A percentile compares a stretch with the other conserved stretches of the same genome.
Conservation (phyloP, 225 moss, liverwort and hornwort genomes). For the Sphagnum tenellum region DNA sequence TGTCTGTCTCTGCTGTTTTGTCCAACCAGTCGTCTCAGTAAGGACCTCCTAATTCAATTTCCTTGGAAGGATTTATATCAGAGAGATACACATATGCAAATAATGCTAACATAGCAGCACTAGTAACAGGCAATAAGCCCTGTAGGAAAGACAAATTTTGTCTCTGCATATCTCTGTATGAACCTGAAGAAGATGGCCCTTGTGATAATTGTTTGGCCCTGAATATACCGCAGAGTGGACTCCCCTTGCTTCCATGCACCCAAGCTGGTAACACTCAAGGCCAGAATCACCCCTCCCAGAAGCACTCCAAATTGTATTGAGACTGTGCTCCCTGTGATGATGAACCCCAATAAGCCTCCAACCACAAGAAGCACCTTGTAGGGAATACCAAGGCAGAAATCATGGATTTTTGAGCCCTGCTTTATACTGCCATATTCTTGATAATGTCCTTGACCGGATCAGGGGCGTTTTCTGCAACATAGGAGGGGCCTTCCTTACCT, state of each 20-base stretch:
- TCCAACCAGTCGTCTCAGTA: too few species aligned
- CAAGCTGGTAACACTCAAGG: conserved; percentile 79
- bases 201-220: conserved; percentile 77
- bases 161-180: conserved; percentile 28
- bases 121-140: conserved; percentile 35
- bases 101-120: conserved; percentile 86
- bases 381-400: conserved; percentile 93
- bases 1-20: too few species aligned
- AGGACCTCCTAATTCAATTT: conserved; percentile 15
- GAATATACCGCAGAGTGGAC: conserved; percentile 62
- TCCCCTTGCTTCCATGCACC: conserved; percentile 83
- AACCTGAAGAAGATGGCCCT: too few species aligned
- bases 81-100: conserved; percentile 77
- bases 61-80: conserved; percentile 91
- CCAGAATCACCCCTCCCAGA: conserved; percentile 70
- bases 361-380: conserved; percentile 55
- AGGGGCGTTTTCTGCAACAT: conserved; percentile 75
- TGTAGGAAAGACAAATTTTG: conserved; percentile 45
- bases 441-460: conserved; percentile 83
- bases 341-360: conserved; percentile 82
- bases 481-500: conserved; percentile 67
- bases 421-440: conserved; percentile 30
- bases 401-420: conserved; percentile 84
- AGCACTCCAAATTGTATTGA: conserved; percentile 88
- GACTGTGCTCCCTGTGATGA: conserved; percentile 62